Percentiles rank a stretch among this genome's conserved stretches.
These are phyloP conservation scores for Pyrenula aspistea DNA, from an alignment of 495 filamentous ascomycete genomes.

Conservation along the genomic window DNA sequence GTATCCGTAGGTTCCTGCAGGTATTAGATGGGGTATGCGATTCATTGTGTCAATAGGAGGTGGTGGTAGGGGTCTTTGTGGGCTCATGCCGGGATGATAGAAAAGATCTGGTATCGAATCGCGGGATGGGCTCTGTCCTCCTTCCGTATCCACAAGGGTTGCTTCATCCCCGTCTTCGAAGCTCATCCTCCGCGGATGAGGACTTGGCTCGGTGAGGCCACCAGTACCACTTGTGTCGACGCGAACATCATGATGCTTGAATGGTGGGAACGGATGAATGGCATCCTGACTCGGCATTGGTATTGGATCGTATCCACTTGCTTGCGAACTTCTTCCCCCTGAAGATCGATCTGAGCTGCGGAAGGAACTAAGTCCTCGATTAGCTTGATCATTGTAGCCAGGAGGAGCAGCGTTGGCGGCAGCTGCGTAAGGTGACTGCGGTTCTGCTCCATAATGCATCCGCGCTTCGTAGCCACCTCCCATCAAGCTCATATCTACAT, in stretches of 20 bases:
- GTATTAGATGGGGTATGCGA: slow-evolving; percentile 36
- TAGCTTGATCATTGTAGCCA: slow-evolving; percentile 9
- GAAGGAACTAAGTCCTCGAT: slow-evolving; percentile 17
- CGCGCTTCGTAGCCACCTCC: slow-evolving; percentile 64
- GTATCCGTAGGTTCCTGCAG: slow-evolving; percentile 41
- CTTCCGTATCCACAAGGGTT: slow-evolving; percentile 34
- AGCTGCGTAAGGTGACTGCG: slow-evolving; percentile 3
- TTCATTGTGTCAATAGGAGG: slow-evolving; percentile 48
- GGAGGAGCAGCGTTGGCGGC: slow-evolving; percentile 6
- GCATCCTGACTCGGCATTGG: slow-evolving; percentile 33
- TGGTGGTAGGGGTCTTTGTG: slow-evolving; percentile 63
- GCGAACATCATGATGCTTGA: slow-evolving; percentile 27
- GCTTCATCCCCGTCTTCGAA: slow-evolving; percentile 90
- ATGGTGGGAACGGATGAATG: slow-evolving; percentile 50
- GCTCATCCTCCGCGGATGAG: slow-evolving; percentile 56
- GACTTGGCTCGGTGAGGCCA: slow-evolving; percentile 62
- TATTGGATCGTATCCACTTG: slow-evolving; percentile 30
- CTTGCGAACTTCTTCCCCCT: slow-evolving; percentile 19
- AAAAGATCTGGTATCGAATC: slow-evolving; percentile 82
- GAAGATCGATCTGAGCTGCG: slow-evolving; percentile 24
- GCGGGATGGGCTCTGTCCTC: slow-evolving; percentile 36
- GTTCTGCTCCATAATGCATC: slow-evolving; percentile 59
- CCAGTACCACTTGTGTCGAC: slow-evolving; percentile 81
- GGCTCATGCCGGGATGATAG: slow-evolving; percentile 69
- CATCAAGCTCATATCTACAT: slow-evolving; percentile 60